Evolutionary conservation across 352 stramenopile genomes (phyloP), one percentile per base, ranked within the genome.

Genomic region (Pythium volutum): DNA sequence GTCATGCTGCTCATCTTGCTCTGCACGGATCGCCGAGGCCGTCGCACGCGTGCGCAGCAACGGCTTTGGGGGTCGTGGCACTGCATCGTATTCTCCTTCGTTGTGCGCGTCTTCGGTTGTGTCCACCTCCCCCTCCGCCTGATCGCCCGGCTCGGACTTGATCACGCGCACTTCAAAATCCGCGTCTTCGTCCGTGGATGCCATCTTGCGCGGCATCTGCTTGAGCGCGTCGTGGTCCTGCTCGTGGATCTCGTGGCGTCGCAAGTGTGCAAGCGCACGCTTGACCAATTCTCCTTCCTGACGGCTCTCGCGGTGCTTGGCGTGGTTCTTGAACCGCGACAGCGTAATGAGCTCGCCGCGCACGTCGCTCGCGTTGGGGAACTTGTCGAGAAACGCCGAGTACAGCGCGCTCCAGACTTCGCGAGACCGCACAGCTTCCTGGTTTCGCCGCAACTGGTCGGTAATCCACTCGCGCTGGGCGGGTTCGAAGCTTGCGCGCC

Each of bases 11-110:
- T 59, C 6, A 4, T 49, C 8, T 33, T 26, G 16, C 39, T 22
- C 52, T 25, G 36, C 52, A 42, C 26, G 27, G 26, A 27, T 33
- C 39, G 53, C 53, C 15, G 31, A 33, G 9, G 53, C 53, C 16
- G 56, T 52, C n/a, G 25, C 25, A 26, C 50, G 49, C 27, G 56
- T 64, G 23, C 56, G 46, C 33, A 64, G 38, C 47, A 64, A 26
- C 47, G 56, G 47, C 18, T 4, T 33, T 23, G 34, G 46, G 25
- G 36, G 16, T 18, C 52, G 38, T 25, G 23, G 48, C 18, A 29
- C n/a, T 15, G 29, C 29, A 15, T 29, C 48, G 10, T 23, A 38
- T 22, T 55, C 48, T n/a, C n/a, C n/a, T 16, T 20, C 20, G 9
- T 55, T 23, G 14, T 26, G 23, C 16, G 46, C 16, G 14, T 53